Evolutionary conservation across 805 yeast genomes (phyloP).

Genomic region (Yarrowia divulgata): DNA sequence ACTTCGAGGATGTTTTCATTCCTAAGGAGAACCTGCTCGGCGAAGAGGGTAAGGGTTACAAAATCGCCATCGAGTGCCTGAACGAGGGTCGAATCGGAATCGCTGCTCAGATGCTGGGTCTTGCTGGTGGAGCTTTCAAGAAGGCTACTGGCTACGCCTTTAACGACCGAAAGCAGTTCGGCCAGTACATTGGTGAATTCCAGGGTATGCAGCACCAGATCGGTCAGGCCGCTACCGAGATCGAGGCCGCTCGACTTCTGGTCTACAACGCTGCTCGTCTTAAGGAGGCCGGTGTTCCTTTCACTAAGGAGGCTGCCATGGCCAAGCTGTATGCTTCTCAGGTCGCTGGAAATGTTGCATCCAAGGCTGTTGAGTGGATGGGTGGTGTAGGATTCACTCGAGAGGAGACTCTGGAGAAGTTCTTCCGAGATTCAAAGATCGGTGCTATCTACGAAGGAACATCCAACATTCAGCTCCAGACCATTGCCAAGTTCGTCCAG

Average conservation of each 20-base stretch:
- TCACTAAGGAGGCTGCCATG: conserved; percentile 57
- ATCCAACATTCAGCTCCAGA: conserved; percentile 55
- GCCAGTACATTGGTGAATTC: conserved; percentile 54
- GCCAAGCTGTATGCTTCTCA: conserved; percentile 55
- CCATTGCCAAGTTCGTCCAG: conserved; percentile 54
- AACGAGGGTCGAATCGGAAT: conserved; percentile 58
- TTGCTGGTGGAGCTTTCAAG: conserved; percentile 56
- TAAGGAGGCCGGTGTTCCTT: conserved; percentile 54
- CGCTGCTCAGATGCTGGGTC: conserved; percentile 57
- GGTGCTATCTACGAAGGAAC: conserved; percentile 58
- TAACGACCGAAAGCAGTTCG: conserved; percentile 55
- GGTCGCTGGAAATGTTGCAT: conserved; percentile 53
- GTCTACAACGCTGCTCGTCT: conserved; percentile 57
- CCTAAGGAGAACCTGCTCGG: conserved; percentile 55
- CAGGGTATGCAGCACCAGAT: conserved; percentile 59
- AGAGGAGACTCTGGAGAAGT: conserved; percentile 55
- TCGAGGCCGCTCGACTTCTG: conserved; percentile 55
- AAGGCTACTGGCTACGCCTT: conserved; percentile 52
- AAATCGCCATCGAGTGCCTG: conserved; percentile 55
- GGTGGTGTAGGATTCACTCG: conserved; percentile 58
- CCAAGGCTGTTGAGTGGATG: conserved; percentile 57
- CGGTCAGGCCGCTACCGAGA: conserved; percentile 55
- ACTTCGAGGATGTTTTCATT: conserved; percentile 53
- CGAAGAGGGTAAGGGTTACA: conserved; percentile 56
- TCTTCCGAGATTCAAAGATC: conserved; percentile 55